Conservation (phyloP, 2,329 filamentous ascomycete species). For the Venturia asperata region DNA sequence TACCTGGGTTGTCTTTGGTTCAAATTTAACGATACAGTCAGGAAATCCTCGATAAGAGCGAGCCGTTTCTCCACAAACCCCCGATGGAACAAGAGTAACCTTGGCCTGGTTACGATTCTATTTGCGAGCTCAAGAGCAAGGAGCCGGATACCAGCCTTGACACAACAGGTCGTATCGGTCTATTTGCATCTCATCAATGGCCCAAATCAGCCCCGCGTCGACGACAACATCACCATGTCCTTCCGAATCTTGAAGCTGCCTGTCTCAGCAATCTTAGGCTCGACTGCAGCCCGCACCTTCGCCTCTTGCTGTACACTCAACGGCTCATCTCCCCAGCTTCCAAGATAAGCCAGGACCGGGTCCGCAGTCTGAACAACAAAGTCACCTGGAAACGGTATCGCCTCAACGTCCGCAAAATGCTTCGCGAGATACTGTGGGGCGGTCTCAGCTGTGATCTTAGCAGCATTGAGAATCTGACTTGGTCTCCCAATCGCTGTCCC, state of each 20-base stretch:
- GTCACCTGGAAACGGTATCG: conserved; percentile 1
- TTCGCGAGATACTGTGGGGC: background rate
- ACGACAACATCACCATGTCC: conserved; percentile 3
- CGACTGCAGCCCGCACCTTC: background rate
- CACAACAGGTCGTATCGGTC: background rate
- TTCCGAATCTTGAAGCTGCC: conserved; percentile 17
- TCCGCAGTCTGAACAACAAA: conserved; percentile 12
- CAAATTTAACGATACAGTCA: no score
- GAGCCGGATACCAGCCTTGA: background rate
- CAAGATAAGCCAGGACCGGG: conserved; percentile 11
- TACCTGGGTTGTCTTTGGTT: background rate
- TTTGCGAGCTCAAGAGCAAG: background rate
- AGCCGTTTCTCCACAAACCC: no score
- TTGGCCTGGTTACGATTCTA: background rate
- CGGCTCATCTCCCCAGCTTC: conserved; percentile 12
- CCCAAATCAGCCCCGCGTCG: background rate
- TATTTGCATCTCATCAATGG: background rate
- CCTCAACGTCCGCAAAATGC: conserved; percentile 5
- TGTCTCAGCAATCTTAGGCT: conserved; percentile 5
- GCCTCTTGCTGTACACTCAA: background rate
- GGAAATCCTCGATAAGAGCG: no score
- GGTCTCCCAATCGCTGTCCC: conserved; percentile 4
- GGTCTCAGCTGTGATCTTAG: conserved; percentile 9
- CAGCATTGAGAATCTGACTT: background rate
- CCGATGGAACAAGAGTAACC: no score